Conservation (phyloP, 2,329 filamentous ascomycete genomes). For the Talaromyces sp. region DNA sequence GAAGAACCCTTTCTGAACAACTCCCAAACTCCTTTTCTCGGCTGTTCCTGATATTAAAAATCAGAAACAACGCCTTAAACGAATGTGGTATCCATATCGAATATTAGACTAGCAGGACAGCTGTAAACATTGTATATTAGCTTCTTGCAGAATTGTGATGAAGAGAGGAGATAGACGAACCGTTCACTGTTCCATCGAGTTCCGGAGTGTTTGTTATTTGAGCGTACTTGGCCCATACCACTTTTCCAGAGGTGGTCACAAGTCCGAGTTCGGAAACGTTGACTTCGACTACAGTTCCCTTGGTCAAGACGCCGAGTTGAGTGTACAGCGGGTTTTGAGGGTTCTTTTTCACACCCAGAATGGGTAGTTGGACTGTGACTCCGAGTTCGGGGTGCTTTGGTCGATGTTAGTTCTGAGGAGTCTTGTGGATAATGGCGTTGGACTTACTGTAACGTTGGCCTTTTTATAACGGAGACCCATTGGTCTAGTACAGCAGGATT, state of each 20-base stretch:
- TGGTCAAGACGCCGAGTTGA: slow-evolving; percentile 81
- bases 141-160: background rate
- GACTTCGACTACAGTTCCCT: slow-evolving; percentile 81
- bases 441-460: slow-evolving; percentile 53
- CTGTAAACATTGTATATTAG: background rate
- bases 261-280: slow-evolving; percentile 84
- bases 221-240: slow-evolving; percentile 84
- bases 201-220: slow-evolving; percentile 55
- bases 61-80: background rate
- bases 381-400: slow-evolving; percentile 64
- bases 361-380: slow-evolving; percentile 82
- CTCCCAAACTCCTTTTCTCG: background rate
- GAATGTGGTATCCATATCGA: background rate
- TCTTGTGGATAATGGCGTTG: too few relatives aligned
- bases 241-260: slow-evolving; percentile 85
- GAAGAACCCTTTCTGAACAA: background rate
- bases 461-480: slow-evolving; percentile 78
- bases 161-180: slow-evolving; percentile 20
- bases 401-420: background rate
- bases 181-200: slow-evolving; percentile 59
- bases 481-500: slow-evolving; percentile 31
- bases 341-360: slow-evolving; percentile 75
- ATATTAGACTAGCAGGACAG: slow-evolving; percentile 10
- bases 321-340: slow-evolving; percentile 88
- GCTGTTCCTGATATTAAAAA: background rate